A percentile compares a stretch with the other conserved stretches of the same genome.
These are phyloP conservation scores for Stereocaulon alpinum DNA, from an alignment of 495 filamentous ascomycete genomes.

Conservation along the genomic window DNA sequence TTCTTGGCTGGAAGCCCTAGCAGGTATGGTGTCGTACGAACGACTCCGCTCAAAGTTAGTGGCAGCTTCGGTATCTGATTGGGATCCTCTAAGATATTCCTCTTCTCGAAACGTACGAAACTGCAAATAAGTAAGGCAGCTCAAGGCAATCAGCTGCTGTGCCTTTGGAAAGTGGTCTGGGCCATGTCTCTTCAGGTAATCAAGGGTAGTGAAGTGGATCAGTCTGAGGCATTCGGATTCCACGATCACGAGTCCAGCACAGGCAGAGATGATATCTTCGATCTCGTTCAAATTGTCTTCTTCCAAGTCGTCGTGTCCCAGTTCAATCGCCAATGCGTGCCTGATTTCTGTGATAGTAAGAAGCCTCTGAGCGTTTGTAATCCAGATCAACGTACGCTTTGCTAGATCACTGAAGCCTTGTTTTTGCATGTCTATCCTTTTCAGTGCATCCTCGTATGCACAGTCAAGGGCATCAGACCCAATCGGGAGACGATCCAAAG, in stretches of 20 bases:
- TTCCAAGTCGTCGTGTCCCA: slow-evolving; percentile 26
- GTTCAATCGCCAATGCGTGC: slow-evolving; percentile 32
- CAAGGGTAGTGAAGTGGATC: neutral
- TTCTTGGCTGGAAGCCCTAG: too few species aligned
- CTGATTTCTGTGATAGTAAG: slow-evolving; percentile 19
- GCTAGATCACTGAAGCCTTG: slow-evolving; percentile 8
- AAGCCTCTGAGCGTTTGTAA: slow-evolving; percentile 15
- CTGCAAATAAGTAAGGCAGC: slow-evolving; percentile 4
- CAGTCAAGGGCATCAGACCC: slow-evolving; percentile 18
- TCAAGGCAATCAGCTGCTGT: neutral
- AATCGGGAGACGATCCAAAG: slow-evolving; percentile 24
- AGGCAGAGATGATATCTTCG: slow-evolving; percentile 29
- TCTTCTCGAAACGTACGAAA: neutral
- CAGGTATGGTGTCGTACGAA: neutral
- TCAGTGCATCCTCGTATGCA: slow-evolving; percentile 22
- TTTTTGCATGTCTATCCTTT: slow-evolving; percentile 22
- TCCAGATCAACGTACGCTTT: slow-evolving; percentile 13
- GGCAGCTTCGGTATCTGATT: neutral
- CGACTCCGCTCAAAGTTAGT: neutral
- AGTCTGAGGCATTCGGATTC: neutral
- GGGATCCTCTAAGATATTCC: neutral
- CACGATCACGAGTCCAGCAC: slow-evolving; percentile 39
- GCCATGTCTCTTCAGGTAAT: neutral
- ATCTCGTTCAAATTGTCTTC: slow-evolving; percentile 28
- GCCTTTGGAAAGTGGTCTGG: neutral